These are phyloP conservation scores for Symbiodinium pilosum DNA, from an alignment of 73 alveolate species.

Conservation along the genomic window DNA sequence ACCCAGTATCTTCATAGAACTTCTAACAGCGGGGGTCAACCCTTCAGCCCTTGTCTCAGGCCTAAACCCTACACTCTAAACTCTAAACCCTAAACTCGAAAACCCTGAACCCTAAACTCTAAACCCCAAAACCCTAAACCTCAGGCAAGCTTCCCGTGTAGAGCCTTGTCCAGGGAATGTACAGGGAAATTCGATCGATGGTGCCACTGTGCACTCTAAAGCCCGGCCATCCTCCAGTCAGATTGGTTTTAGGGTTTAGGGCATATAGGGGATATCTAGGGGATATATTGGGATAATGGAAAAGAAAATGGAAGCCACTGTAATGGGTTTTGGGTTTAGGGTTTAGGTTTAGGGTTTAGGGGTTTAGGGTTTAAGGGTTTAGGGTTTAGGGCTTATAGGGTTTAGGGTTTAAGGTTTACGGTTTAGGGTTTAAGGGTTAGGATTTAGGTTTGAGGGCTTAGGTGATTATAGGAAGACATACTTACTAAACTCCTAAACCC, in stretches of 20 bases:
- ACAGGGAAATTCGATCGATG: constrained; percentile 57
- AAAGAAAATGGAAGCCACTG: no score
- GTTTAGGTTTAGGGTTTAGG: not conserved
- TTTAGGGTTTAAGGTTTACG: not conserved
- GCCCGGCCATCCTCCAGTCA: constrained; percentile 58
- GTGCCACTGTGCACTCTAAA: constrained; percentile 71
- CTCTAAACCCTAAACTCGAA: no score
- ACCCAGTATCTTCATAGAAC: no score
- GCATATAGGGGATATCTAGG: no score
- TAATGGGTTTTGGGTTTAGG: not conserved
- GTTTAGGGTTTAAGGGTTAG: not conserved
- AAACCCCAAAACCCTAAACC: no score
- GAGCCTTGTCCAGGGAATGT: constrained; percentile 82
- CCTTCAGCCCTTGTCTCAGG: no score
- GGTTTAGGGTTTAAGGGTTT: not conserved
- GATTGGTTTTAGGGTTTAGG: not conserved
- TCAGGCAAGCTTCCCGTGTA: constrained; percentile 29
- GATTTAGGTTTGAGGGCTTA: no score
- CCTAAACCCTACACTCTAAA: no score
- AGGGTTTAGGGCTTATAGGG: not conserved
- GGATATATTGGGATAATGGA: no score
- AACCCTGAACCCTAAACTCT: no score
- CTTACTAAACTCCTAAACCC: not conserved
- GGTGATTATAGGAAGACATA: not conserved
- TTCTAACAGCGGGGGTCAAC: no score